Conservation (phyloP, 2,329 filamentous ascomycete species). For the Claviceps pusilla region DNA sequence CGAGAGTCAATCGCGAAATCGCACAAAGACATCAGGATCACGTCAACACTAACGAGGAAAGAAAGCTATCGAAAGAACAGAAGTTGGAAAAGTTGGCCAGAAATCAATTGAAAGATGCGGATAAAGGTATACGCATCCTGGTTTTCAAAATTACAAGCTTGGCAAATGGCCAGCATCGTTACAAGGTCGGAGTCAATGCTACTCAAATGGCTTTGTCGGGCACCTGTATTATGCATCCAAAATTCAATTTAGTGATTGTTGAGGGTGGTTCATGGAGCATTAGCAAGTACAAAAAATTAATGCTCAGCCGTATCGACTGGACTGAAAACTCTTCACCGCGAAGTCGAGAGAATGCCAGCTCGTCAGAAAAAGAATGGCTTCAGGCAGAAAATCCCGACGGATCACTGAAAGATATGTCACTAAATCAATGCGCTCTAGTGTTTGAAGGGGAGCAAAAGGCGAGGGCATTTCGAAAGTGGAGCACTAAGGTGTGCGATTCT, state of each 20-base stretch:
- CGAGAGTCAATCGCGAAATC: constrained; percentile 84
- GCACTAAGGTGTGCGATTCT: constrained; percentile 80
- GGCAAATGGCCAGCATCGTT: constrained; percentile 85
- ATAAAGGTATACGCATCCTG: constrained; percentile 69
- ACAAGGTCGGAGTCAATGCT: constrained; percentile 83
- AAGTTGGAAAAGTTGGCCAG: constrained; percentile 64
- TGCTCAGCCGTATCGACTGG: constrained; percentile 92
- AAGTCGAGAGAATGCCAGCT: constrained; percentile 44
- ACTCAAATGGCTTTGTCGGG: constrained; percentile 79
- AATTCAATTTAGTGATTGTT: constrained; percentile 76
- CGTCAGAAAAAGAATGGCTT: constrained; percentile 58
- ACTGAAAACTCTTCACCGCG: constrained; percentile 67
- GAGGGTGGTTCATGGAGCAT: constrained; percentile 80
- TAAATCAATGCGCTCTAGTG: constrained; percentile 69
- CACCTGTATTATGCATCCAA: constrained; percentile 81
- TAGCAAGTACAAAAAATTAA: constrained; percentile 76
- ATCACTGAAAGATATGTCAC: constrained; percentile 62
- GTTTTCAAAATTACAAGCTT: constrained; percentile 84
- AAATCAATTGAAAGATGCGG: constrained; percentile 78
- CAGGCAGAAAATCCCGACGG: constrained; percentile 65
- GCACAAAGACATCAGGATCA: constrained; percentile 71
- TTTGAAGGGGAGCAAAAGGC: constrained; percentile 84
- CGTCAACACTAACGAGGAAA: constrained; percentile 61
- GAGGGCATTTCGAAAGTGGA: constrained; percentile 73
- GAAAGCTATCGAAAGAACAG: constrained; percentile 80